Conservation (phyloP, 495 filamentous ascomycete genomes). For the Podospora bellae-mahoneyi region DNA sequence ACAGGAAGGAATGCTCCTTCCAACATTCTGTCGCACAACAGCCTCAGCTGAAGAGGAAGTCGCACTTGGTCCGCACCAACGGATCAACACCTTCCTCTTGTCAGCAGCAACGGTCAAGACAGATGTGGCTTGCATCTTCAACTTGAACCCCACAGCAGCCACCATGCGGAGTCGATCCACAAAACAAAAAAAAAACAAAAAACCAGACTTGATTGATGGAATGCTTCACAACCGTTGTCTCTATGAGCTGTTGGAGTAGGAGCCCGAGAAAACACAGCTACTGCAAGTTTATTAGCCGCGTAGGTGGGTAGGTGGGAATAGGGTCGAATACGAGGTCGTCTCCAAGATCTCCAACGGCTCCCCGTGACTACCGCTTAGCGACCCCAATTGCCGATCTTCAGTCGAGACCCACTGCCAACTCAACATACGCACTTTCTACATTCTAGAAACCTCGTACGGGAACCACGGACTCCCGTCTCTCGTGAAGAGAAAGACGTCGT, state of each 20-base stretch:
- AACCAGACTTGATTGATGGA: neutral
- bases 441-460: neutral
- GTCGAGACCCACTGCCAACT: neutral
- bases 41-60: neutral
- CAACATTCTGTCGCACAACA: neutral
- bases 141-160: neutral
- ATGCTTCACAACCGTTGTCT: neutral
- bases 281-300: neutral
- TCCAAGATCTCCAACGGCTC: neutral
- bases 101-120: neutral
- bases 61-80: neutral
- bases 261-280: neutral
- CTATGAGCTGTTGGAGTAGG: neutral
- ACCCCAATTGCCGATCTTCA: conserved; percentile 7
- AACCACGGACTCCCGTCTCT: neutral
- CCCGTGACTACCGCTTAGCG: neutral
- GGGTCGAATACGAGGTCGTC: conserved; percentile 7
- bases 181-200: neutral
- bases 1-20: neutral
- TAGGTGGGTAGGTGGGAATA: neutral
- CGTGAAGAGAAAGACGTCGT: neutral
- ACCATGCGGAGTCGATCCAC: neutral
- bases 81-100: neutral
- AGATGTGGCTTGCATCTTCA: neutral
- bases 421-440: neutral